Evolutionary conservation across 2,329 filamentous ascomycete species (phyloP).

Genomic region (Diaporthe batatas): DNA sequence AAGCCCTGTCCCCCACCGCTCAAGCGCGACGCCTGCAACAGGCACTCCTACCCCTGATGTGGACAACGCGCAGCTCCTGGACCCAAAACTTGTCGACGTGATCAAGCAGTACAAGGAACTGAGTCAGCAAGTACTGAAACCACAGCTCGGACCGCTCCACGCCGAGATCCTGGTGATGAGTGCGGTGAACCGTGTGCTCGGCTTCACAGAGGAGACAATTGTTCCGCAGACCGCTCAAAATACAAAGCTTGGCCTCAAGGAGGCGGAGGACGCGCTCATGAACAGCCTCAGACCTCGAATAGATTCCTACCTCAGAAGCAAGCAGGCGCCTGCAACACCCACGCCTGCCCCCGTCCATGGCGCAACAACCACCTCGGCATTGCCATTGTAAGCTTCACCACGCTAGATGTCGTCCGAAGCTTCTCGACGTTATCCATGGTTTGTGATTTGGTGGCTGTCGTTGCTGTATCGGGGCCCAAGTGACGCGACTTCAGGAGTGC

Average conservation of each 20-base stretch:
- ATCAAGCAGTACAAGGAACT: constrained; percentile 61
- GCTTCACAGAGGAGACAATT: constrained; percentile 59
- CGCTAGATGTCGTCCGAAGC: neutral
- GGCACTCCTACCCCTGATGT: constrained; percentile 22
- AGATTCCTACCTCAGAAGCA: constrained; percentile 17
- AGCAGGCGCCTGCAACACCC: constrained; percentile 1
- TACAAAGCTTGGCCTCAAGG: constrained; percentile 48
- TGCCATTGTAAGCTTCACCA: neutral
- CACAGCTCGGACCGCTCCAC: constrained; percentile 55
- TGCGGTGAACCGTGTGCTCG: constrained; percentile 64
- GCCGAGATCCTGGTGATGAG: constrained; percentile 63
- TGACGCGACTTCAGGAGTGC: neutral
- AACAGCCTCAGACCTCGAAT: constrained; percentile 27
- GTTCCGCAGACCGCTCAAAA: constrained; percentile 47
- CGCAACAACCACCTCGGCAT: neutral
- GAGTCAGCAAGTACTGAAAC: constrained; percentile 59
- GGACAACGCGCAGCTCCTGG: constrained; percentile 45
- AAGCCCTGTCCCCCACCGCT: constrained; percentile 1
- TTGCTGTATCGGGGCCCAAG: no score
- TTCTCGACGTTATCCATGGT: neutral
- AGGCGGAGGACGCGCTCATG: constrained; percentile 52
- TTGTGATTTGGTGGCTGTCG: no score
- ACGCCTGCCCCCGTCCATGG: constrained; percentile 4
- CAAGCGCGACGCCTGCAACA: constrained; percentile 31
- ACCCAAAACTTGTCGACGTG: constrained; percentile 56